Base-by-base conservation (phyloP, 305 asterid genomes). In the Caryopteris hybrid region DNA sequence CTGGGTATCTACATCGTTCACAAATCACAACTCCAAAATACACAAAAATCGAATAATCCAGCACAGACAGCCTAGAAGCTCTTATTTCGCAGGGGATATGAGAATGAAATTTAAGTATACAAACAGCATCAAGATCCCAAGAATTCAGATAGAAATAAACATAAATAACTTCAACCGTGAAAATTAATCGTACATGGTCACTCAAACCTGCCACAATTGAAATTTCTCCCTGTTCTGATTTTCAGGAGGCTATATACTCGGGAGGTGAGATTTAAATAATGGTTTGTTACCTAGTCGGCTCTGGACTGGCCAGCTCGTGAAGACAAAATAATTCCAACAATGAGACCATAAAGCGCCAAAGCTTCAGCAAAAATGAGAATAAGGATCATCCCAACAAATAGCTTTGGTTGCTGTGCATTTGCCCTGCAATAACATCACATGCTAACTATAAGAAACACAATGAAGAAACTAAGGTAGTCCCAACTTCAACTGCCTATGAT, bases 251-350 rank as follows among this genome's bases (percentile, higher is more conserved):
- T 25, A 60, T 52, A 31, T 47, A 51, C 53, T 39, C 51, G 38
- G 34, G n/a, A n/a, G n/a, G 22, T 12, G 23, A 54, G 50, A 56
- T 38, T 43, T 45, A 45, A 43, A 17, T 6, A 7, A 42, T 3
- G 23, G 53, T 50, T 4, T 20, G 53, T 21, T 56, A 55, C 29
- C 75, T 73, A 78, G 55, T 78, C 82, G 11, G 82, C 79, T 65
- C 78, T 75, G 61, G 80, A 76, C 69, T 78, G 82, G 62, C 82
- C 84, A 69, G 84, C 84, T 33, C 84, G 74, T 18, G 84, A 79
- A 55, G 84, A 79, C 72, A 79, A 73, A 39, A 79, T 79, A 52
- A 79, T 79, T 47, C 84, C 84, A 55, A 79, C 84, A 5, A 79
- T 79, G 16, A 79, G 84, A 48, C 84, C 84, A 8, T 79, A 79